Evolutionary conservation across 345 rosid species (phyloP).

Genomic region (Heritiera fomes): DNA sequence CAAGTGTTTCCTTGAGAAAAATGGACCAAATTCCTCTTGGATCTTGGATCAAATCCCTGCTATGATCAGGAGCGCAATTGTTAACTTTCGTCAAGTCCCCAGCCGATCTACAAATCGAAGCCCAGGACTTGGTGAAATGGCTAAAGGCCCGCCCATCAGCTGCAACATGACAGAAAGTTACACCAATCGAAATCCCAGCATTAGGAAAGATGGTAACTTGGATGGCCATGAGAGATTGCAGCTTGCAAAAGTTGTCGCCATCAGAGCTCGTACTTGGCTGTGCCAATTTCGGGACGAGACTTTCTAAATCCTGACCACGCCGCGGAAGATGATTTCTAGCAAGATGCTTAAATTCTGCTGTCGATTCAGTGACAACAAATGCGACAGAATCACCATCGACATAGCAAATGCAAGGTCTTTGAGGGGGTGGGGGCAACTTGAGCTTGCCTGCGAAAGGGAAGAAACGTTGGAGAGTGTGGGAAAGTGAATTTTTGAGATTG

Average conservation of each 20-base stretch:
- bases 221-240: neutral
- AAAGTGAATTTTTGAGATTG: neutral
- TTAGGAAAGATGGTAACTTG: neutral
- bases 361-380: neutral
- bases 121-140: slow-evolving; percentile 43
- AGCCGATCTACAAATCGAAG: slow-evolving; percentile 3
- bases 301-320: neutral
- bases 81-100: neutral
- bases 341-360: neutral
- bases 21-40: slow-evolving; percentile 22
- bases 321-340: neutral
- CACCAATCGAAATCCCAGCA: slow-evolving; percentile 39
- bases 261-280: neutral
- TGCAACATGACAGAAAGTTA: slow-evolving; percentile 42
- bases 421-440: neutral
- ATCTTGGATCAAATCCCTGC: slow-evolving; percentile 33
- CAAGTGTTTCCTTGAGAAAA: slow-evolving; percentile 30
- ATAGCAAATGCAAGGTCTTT: neutral
- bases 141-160: slow-evolving; percentile 44
- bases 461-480: neutral
- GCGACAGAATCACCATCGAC: neutral
- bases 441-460: neutral
- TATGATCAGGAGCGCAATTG: slow-evolving; percentile 9
- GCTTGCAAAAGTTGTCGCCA: neutral
- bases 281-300: neutral